phyloP scores from a whole-genome alignment of 2,329 filamentous ascomycete species.

The Trichoderma harzianum region DNA sequence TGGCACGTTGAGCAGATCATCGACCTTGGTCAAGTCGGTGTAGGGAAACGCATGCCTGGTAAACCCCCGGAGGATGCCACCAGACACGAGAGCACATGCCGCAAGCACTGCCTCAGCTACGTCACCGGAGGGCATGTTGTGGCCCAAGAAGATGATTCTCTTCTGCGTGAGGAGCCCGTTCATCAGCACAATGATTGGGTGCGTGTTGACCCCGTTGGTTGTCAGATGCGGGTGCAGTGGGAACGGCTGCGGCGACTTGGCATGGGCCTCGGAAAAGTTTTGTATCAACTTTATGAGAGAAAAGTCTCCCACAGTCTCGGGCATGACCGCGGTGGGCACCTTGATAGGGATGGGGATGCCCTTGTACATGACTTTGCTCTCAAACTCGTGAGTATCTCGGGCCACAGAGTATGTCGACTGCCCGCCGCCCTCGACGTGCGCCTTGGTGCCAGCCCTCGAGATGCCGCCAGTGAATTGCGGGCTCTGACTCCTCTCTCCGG shows the following conservation, averaged over 20 bases:
- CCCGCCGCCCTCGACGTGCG: slow-evolving; percentile 56
- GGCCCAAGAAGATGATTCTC: slow-evolving; percentile 89
- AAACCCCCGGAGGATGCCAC: slow-evolving; percentile 88
- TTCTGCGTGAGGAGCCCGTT: slow-evolving; percentile 97
- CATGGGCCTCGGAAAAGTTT: slow-evolving; percentile 80
- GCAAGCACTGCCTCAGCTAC: slow-evolving; percentile 97
- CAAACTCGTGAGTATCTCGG: slow-evolving; percentile 95
- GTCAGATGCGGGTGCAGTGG: slow-evolving; percentile 86
- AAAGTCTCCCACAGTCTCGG: slow-evolving; percentile 96
- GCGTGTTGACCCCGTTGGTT: slow-evolving; percentile 82
- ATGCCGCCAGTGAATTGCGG: slow-evolving; percentile 45
- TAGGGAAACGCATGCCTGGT: slow-evolving; percentile 96
- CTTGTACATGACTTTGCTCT: slow-evolving; percentile 93
- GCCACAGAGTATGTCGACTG: slow-evolving; percentile 71
- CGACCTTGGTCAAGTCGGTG: slow-evolving; percentile 95
- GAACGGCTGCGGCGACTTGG: slow-evolving; percentile 81
- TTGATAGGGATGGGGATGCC: slow-evolving; percentile 96
- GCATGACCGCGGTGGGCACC: slow-evolving; percentile 86
- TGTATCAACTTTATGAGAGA: slow-evolving; percentile 96
- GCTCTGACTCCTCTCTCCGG: slow-evolving; percentile 44
- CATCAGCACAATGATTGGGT: slow-evolving; percentile 90
- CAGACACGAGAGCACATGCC: slow-evolving; percentile 90
- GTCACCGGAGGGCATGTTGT: slow-evolving; percentile 92
- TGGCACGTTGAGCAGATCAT: slow-evolving; percentile 90
- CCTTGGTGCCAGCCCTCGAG: slow-evolving; percentile 60